Conservation (phyloP, 2,329 filamentous ascomycete species). For the Thyridium curvatum region DNA sequence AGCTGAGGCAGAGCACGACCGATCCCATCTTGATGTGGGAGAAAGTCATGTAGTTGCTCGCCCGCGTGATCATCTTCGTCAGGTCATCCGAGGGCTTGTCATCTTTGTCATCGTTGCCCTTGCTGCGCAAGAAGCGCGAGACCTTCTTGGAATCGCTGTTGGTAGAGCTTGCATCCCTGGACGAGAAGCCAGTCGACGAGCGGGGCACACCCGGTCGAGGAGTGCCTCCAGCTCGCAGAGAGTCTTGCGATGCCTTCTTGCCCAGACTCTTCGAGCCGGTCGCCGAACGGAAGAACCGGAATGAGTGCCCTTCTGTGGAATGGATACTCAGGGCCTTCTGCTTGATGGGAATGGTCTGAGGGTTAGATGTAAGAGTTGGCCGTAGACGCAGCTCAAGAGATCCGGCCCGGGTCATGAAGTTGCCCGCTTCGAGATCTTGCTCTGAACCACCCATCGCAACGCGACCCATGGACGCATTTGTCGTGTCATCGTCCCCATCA, state of each 20-base stretch:
- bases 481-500: conserved; percentile 4
- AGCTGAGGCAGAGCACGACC: conserved; percentile 90
- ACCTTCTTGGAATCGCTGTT: conserved; percentile 36
- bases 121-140: conserved; percentile 51
- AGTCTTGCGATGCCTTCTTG: conserved; percentile 53
- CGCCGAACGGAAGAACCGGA: conserved; percentile 44
- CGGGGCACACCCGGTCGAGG: conserved; percentile 39
- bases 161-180: conserved; percentile 28
- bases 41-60: conserved; percentile 96
- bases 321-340: conserved; percentile 44
- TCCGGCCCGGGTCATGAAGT: conserved; percentile 58
- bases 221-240: conserved; percentile 34
- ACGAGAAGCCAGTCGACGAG: conserved; percentile 38
- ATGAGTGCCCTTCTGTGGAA: conserved; percentile 40
- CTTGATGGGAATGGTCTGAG: conserved; percentile 24
- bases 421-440: conserved; percentile 34
- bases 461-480: conserved; percentile 13
- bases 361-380: conserved; percentile 66
- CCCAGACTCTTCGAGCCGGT: conserved; percentile 34
- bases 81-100: conserved; percentile 77
- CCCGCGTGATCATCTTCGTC: conserved; percentile 91
- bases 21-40: conserved; percentile 92
- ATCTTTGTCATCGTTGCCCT: conserved; percentile 36
- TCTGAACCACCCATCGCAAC: conserved; percentile 31
- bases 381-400: conserved; percentile 77